Evolutionary conservation across 352 stramenopile genomes (phyloP).

Genomic region (Globisporangium perplexum): DNA sequence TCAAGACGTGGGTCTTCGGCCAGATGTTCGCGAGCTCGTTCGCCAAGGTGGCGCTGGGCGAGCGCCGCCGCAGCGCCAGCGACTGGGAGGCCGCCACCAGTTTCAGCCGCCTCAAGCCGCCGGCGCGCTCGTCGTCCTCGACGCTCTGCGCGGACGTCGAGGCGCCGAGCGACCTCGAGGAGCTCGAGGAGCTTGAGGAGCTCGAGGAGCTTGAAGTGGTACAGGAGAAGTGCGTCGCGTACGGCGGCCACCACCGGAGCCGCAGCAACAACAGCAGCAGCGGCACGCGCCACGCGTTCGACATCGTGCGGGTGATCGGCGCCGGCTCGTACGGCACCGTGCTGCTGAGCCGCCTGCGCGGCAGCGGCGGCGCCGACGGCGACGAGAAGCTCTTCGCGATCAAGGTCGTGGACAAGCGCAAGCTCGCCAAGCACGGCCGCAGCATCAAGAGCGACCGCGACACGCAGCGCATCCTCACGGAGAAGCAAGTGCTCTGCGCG

Average conservation of each 20-base stretch:
- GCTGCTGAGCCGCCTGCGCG: conserved; percentile 47
- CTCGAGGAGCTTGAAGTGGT: conserved; percentile 11
- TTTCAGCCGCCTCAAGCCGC: conserved; percentile 6
- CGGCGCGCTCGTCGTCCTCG: conserved; percentile 39
- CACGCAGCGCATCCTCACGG: conserved; percentile 86
- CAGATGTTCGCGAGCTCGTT: conserved; percentile 63
- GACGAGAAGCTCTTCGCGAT: conserved; percentile 49
- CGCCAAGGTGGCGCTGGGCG: conserved; percentile 38
- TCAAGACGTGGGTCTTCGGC: conserved; percentile 76
- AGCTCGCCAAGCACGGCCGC: conserved; percentile 26
- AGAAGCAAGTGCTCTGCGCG: conserved; percentile 95
- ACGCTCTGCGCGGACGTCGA: conserved; percentile 41
- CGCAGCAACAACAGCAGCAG: conserved; percentile 3
- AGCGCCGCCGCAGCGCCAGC: neutral
- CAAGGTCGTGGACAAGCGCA: conserved; percentile 76
- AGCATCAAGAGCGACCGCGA: conserved; percentile 24
- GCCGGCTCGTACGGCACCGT: conserved; percentile 76
- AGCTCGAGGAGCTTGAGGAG: conserved; percentile 12
- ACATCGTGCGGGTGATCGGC: conserved; percentile 70
- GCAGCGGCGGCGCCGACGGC: conserved; percentile 5
- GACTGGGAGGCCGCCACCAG: conserved; percentile 32
- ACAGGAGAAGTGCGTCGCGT: conserved; percentile 1
- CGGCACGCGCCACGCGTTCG: conserved; percentile 40
- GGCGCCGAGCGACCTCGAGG: conserved; percentile 5
- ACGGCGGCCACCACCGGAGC: neutral